These are phyloP conservation scores for Castanopsis chinensis DNA, from an alignment of 306 rosid species.

Conservation along the genomic window DNA sequence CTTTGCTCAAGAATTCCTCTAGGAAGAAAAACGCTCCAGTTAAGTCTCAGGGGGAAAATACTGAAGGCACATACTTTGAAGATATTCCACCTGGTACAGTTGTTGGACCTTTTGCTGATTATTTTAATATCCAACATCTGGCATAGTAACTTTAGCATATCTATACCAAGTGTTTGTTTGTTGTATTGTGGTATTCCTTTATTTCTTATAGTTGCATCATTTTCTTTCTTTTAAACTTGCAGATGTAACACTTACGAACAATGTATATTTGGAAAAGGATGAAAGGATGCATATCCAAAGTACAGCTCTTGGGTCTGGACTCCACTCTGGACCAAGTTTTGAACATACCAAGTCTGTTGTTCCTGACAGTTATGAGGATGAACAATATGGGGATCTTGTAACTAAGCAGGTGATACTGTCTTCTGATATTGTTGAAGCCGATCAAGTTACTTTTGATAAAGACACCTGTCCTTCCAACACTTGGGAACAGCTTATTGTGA, in stretches of 20 bases:
- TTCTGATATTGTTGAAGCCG: slow-evolving; percentile 44
- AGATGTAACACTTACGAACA: slow-evolving; percentile 35
- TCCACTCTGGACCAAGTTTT: slow-evolving; percentile 27
- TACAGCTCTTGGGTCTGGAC: slow-evolving; percentile 9
- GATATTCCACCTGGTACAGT: slow-evolving; percentile 39
- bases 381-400: slow-evolving; percentile 34
- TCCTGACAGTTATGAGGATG: slow-evolving; percentile 46
- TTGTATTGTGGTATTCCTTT: slow-evolving; percentile 11
- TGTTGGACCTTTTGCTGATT: slow-evolving; percentile 13
- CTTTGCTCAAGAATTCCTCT: slow-evolving; percentile 55
- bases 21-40: slow-evolving; percentile 33
- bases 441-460: slow-evolving; percentile 28
- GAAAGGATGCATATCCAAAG: slow-evolving; percentile 29
- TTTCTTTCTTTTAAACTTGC: slow-evolving; percentile 20
- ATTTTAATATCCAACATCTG: slow-evolving; percentile 11
- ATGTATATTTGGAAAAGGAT: slow-evolving; percentile 27
- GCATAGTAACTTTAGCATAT: not conserved
- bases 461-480: slow-evolving; percentile 26
- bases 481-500: slow-evolving; percentile 28
- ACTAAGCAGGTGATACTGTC: slow-evolving; percentile 22
- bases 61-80: slow-evolving; percentile 24
- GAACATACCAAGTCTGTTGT: slow-evolving; percentile 33
- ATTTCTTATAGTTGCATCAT: not conserved
- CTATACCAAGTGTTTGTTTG: not conserved
- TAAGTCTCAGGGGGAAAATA: slow-evolving; percentile 30